Evolutionary conservation across 306 rosid genomes (phyloP), one percentile per base, ranked within the genome.

Genomic region (Quillaja saponaria): DNA sequence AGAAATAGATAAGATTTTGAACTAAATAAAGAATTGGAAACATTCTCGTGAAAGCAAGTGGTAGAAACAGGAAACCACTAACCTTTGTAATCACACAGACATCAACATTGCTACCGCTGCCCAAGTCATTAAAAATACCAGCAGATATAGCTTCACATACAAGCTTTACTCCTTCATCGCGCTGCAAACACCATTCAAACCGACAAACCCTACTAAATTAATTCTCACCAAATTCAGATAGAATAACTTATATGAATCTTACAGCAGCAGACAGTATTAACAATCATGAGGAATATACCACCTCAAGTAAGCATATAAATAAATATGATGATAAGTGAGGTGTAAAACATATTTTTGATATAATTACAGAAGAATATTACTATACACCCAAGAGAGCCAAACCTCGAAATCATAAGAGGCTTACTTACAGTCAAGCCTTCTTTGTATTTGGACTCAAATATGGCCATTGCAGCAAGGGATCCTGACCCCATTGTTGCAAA

Each of bases 71-170:
- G 40, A 64, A 72, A 51, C 60, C 10, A 70, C 85, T 55, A 45
- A 92, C 99, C 96, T 86, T 92, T 67, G 99, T 92, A 67, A 92
- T 89, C 25, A 92, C 94, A 71, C 96, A 92, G 64, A 89, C 77
- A 61, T 92, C 99, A 17, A 92, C 96, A 45, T 92, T 88, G 74
- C 95, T 89, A 73, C 99, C 99, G 78, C 95, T 92, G 50, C 99
- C 99, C 84, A 92, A 72, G 74, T 92, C 99, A 71, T 89, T 92
- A 55, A 89, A 92, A 48, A 92, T 87, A 61, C 99, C 99, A 47
- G 99, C 86, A 80, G 84, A 86, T 55, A 92, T 86, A 0, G 99
- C 94, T 63, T 88, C 96, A n/a, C 78, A 65, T 13, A 91, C 91
- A 56, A 91, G n/a, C 55, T 75, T 64, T 31, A 87, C 42, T 37